Evolutionary conservation across 2,329 filamentous ascomycete species (phyloP), one percentile per base, ranked within the genome.

Genomic region (Fusarium subglutinans): DNA sequence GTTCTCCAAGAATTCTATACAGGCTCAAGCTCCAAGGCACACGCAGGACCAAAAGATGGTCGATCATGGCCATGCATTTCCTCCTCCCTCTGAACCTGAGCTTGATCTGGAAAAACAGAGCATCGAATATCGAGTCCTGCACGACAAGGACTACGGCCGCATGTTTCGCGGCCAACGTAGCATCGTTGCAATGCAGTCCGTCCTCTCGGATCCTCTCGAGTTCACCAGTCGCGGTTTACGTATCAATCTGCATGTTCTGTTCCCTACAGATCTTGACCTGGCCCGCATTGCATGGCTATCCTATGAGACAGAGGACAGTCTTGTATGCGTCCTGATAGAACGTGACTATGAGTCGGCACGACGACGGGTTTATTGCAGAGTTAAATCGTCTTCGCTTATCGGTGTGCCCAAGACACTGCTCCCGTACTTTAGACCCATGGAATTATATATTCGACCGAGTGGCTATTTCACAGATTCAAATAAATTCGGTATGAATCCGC

Each of bases 221-320:
- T 38, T 66, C 30, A 66, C 63, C 20, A 66, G 63, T 50, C 61
- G 50, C 18, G 61, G 63, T 37, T 20, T 66, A 2, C 63, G 37
- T 26, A 43, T 66, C 61, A 66, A 38, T 17, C 61, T 66, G 35
- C 61, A 63, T n/a, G 30, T 66, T 38, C 63, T 66, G 50, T 20
- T 40, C 17, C 50, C 48, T 20, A 41, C 15, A 7, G 54, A 50
- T 22, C 43, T 35, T 15, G 26, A 37, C 30, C 24, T 58, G 9
- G 35, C 50, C 3, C 41, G 24, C 26, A 28, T 66, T 14, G 63
- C 63, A 12, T 66, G 63, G 63, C 48, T 66, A 24, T 66, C 63
- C 4, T 66, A 66, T 6, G 61, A 66, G 28, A 55, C 55, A 24
- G 61, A 66, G 7, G 50, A 50, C 17, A 45, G 53, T 44, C 61